Conservation (phyloP, 192 early-diverging fungal species). For the Gryganskiella cystojenkinii region DNA sequence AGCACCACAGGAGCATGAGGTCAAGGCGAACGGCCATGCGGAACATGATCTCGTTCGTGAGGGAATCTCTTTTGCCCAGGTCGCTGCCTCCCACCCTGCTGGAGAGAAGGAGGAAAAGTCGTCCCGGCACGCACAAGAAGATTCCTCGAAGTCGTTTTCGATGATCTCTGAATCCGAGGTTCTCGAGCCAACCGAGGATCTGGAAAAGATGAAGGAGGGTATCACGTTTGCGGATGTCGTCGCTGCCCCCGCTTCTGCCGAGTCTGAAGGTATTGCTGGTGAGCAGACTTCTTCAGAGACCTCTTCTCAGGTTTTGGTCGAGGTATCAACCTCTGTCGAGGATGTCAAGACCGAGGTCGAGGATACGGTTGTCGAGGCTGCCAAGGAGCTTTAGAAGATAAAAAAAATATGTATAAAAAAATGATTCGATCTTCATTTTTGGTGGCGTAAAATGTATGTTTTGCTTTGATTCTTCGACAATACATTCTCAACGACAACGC, state of each 20-base stretch:
- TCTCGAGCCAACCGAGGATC: conserved; percentile 22
- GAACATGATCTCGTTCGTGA: conserved; percentile 13
- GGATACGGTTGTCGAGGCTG: not conserved
- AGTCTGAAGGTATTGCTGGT: not conserved
- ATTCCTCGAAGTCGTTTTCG: not conserved
- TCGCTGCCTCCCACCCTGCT: conserved; percentile 15
- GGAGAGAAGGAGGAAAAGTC: conserved; percentile 1
- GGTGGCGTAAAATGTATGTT: too few species aligned
- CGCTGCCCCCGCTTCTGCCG: not conserved
- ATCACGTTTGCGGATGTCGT: conserved; percentile 31
- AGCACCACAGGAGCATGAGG: conserved; percentile 4
- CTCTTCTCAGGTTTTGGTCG: too few species aligned
- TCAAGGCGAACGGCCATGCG: conserved; percentile 7
- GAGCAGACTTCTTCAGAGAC: not conserved
- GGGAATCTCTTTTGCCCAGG: conserved; percentile 26
- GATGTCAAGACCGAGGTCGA: not conserved
- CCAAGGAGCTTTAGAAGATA: too few species aligned
- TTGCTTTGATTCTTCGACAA: not conserved
- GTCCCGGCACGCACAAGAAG: too few species aligned
- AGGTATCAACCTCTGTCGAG: not conserved
- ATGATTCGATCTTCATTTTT: too few species aligned
- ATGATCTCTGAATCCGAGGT: conserved; percentile 12
- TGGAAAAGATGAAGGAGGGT: conserved; percentile 51
- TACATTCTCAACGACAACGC: too few species aligned
- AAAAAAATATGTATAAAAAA: too few species aligned